Percentiles rank a stretch among this genome's conserved stretches.
These are phyloP conservation scores for Torulaspora delbrueckii DNA, from an alignment of 805 yeast species.

Conservation along the genomic window DNA sequence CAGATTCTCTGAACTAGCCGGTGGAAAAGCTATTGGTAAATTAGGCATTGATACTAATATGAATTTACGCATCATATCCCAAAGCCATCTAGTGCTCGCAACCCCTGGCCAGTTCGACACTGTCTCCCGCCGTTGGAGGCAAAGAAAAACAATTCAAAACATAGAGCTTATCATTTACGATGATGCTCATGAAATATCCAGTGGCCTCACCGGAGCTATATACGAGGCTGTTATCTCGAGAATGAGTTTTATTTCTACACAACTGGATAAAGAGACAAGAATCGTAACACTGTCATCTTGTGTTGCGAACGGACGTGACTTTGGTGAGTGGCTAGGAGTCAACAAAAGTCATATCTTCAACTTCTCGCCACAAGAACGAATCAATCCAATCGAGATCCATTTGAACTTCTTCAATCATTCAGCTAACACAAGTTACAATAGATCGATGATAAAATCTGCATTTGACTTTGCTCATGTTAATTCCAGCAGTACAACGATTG, in stretches of 20 bases:
- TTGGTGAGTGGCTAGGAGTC: slow-evolving; percentile 85
- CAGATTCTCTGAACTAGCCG: slow-evolving; percentile 45
- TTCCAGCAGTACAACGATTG: slow-evolving; percentile 37
- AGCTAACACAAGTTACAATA: slow-evolving; percentile 37
- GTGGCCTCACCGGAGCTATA: slow-evolving; percentile 49
- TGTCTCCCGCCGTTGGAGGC: slow-evolving; percentile 78
- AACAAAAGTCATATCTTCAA: slow-evolving; percentile 57
- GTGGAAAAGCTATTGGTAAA: slow-evolving; percentile 53
- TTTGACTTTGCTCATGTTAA: slow-evolving; percentile 40
- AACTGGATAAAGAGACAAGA: slow-evolving; percentile 54
- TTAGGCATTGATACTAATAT: slow-evolving; percentile 47
- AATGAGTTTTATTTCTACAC: slow-evolving; percentile 63
- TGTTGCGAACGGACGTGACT: slow-evolving; percentile 66
- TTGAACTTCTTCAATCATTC: slow-evolving; percentile 45
- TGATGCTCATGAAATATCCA: slow-evolving; percentile 63
- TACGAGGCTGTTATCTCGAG: slow-evolving; percentile 73
- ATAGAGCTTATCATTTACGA: slow-evolving; percentile 70
- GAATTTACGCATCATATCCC: slow-evolving; percentile 53
- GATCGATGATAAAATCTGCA: slow-evolving; percentile 48
- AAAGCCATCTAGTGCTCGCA: slow-evolving; percentile 62
- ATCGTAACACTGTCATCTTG: slow-evolving; percentile 68
- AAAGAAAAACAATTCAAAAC: slow-evolving; percentile 60
- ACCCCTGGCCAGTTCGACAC: slow-evolving; percentile 77
- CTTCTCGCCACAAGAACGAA: slow-evolving; percentile 60
- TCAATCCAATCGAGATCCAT: slow-evolving; percentile 52